A percentile compares a stretch with the other conserved stretches of the same genome.
These are phyloP conservation scores for Cladosporium sp. DNA, from an alignment of 2,329 filamentous ascomycete species.

Conservation along the genomic window DNA sequence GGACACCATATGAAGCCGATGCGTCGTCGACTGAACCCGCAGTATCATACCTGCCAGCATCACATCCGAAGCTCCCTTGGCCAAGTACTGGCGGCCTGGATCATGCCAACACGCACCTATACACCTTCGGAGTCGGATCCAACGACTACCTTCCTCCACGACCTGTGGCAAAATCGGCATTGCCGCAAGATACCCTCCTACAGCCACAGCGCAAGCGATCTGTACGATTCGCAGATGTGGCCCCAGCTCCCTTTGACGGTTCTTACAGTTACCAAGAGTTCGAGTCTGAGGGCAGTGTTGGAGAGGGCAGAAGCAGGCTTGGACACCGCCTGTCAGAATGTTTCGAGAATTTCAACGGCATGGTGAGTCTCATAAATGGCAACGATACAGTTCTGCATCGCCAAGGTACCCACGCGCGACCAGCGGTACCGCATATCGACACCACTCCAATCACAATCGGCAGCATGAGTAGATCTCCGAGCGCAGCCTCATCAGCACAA, in stretches of 20 bases:
- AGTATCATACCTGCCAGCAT: not conserved
- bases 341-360: conserved; percentile 20
- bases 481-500: conserved; percentile 14
- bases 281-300: conserved; percentile 7
- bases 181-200: not conserved
- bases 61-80: not conserved
- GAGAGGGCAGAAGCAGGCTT: conserved; percentile 12
- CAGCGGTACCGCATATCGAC: conserved; percentile 18
- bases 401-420: conserved; percentile 4
- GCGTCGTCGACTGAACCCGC: not conserved
- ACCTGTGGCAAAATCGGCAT: not conserved
- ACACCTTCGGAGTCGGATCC: conserved; percentile 13
- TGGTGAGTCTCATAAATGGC: conserved; percentile 13
- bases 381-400: conserved; percentile 19
- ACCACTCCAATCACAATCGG: not conserved
- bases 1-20: not conserved
- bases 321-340: conserved; percentile 19
- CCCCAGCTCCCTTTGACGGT: conserved; percentile 15
- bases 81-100: conserved; percentile 17
- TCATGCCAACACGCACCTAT: conserved; percentile 1
- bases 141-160: conserved; percentile 1
- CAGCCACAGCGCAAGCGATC: conserved; percentile 18
- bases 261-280: conserved; percentile 9
- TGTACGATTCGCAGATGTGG: conserved; percentile 17
- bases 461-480: conserved; percentile 7